Percentiles rank a stretch among this genome's conserved stretches.
phyloP scores from a whole-genome alignment of 805 yeast genomes.

The Myxozyma neotropica region DNA sequence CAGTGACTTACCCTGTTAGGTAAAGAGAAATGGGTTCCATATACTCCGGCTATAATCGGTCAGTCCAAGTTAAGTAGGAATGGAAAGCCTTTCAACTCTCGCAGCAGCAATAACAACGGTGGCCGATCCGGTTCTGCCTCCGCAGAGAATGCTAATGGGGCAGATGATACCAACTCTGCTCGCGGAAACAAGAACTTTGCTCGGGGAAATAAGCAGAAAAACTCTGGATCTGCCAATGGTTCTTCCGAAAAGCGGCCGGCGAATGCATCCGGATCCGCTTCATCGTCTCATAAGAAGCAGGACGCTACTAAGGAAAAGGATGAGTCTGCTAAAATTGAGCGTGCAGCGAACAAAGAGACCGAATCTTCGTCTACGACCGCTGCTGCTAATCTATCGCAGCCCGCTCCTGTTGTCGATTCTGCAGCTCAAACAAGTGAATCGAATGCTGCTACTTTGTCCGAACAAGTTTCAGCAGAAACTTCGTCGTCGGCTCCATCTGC shows the following conservation, averaged over 20 bases:
- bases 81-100: conserved; percentile 40
- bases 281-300: conserved; percentile 17
- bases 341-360: background rate
- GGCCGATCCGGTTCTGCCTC: conserved; percentile 14
- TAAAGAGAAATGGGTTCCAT: conserved; percentile 75
- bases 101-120: conserved; percentile 6
- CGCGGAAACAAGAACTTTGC: conserved; percentile 19
- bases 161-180: conserved; percentile 4
- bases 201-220: conserved; percentile 31
- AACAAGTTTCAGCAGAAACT: background rate
- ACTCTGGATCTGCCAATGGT: conserved; percentile 23
- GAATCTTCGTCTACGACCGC: background rate
- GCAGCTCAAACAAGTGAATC: background rate
- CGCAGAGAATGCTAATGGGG: background rate
- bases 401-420: background rate
- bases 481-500: conserved; percentile 1
- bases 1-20: conserved; percentile 41
- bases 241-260: conserved; percentile 22
- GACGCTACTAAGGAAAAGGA: conserved; percentile 23
- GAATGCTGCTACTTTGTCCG: background rate
- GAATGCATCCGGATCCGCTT: conserved; percentile 8
- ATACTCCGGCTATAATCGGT: conserved; percentile 57
- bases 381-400: background rate
- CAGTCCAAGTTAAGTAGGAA: conserved; percentile 24
- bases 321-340: conserved; percentile 1